These are phyloP conservation scores for Trifolium dubium DNA, from an alignment of 306 rosid genomes.

Conservation along the genomic window DNA sequence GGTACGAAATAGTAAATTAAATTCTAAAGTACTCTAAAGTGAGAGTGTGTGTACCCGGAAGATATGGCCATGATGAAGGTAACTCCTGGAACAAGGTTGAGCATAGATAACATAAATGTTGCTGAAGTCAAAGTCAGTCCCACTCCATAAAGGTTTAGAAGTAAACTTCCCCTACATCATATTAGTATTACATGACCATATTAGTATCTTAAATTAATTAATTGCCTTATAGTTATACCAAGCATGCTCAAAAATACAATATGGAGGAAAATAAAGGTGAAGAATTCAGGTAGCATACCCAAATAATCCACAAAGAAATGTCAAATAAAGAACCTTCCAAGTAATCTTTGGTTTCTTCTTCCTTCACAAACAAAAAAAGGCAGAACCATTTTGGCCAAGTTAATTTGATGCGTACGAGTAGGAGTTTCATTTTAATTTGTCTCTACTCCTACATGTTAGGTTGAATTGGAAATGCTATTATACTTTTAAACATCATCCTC, in stretches of 20 bases:
- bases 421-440: not conserved
- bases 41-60: not conserved
- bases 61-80: conserved; percentile 57
- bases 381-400: conserved; percentile 21
- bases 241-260: not conserved
- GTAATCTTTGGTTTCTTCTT: conserved; percentile 59
- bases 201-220: not conserved
- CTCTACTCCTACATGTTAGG: not conserved
- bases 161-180: conserved; percentile 51
- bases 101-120: conserved; percentile 54
- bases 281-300: conserved; percentile 49
- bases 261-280: not conserved
- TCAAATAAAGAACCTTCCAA: conserved; percentile 48
- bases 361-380: conserved; percentile 35
- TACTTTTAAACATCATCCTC: too few species aligned
- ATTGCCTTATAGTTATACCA: not conserved
- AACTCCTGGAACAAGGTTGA: conserved; percentile 56
- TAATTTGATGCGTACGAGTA: conserved; percentile 28
- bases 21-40: not conserved
- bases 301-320: conserved; percentile 63
- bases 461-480: not conserved
- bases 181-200: not conserved
- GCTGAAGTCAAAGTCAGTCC: conserved; percentile 52
- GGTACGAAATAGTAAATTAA: not conserved
- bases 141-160: conserved; percentile 49